Percentiles rank a stretch among this genome's conserved stretches.
Evolutionary conservation across 169 alveolate species (phyloP).

Genomic region (Plasmodium ovale): DNA sequence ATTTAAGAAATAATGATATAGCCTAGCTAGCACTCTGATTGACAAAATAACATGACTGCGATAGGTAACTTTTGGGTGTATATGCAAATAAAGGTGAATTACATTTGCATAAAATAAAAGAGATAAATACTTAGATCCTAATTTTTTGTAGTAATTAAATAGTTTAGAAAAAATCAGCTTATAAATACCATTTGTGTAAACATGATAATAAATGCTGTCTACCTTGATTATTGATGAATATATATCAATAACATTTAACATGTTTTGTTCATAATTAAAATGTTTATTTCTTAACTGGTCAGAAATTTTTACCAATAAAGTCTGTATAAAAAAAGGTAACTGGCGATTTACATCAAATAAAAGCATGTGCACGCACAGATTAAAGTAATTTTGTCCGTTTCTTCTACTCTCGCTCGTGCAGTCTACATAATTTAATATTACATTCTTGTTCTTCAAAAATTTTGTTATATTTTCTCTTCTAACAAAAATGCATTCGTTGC

Average conservation of each 20-base stretch:
- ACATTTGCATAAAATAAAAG: slow-evolving; percentile 76
- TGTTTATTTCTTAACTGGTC: not conserved
- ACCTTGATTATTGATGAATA: slow-evolving; percentile 58
- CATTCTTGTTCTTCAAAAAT: slow-evolving; percentile 43
- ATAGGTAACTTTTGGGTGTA: not conserved
- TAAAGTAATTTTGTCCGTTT: slow-evolving; percentile 17
- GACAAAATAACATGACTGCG: slow-evolving; percentile 25
- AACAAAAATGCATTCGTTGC: slow-evolving; percentile 54
- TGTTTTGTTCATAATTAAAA: slow-evolving; percentile 11
- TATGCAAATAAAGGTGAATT: slow-evolving; percentile 56
- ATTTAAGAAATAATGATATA: slow-evolving; percentile 43
- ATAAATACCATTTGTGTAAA: slow-evolving; percentile 30
- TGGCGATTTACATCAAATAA: slow-evolving; percentile 60
- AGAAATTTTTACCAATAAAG: slow-evolving; percentile 19
- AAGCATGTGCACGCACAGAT: slow-evolving; percentile 71
- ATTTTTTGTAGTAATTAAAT: slow-evolving; percentile 42
- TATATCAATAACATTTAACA: slow-evolving; percentile 46
- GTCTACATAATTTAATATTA: slow-evolving; percentile 26
- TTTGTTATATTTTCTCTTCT: slow-evolving; percentile 14
- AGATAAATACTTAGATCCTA: slow-evolving; percentile 45
- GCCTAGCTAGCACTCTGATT: not conserved
- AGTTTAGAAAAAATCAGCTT: slow-evolving; percentile 12
- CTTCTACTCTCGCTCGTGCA: not conserved
- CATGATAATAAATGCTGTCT: slow-evolving; percentile 24
- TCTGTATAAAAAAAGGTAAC: slow-evolving; percentile 25